Evolutionary conservation across 2,329 filamentous ascomycete genomes (phyloP), one percentile per base, ranked within the genome.

Genomic region (Gaeumannomyces tritici): DNA sequence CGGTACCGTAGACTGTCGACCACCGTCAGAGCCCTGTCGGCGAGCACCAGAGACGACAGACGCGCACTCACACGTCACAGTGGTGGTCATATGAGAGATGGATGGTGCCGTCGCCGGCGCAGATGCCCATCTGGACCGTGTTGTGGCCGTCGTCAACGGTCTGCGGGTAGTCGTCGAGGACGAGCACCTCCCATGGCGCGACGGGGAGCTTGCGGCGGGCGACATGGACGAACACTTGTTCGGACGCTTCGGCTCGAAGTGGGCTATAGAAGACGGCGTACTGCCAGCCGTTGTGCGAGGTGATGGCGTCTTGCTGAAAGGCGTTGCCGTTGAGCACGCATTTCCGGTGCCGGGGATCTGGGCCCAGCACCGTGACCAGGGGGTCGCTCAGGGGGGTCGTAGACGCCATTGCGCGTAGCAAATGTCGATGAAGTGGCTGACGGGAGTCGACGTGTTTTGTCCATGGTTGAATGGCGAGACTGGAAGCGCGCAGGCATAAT

Each of bases 81-180:
- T 82, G 79, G 64, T 82, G 80, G 62, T 83, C 80, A 65, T 80
- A 82, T 9, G 77, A 79, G 4, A 83, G 68, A 64, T 82, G 80
- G 28, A 83, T 80, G n/a, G 77, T 81, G 57, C 80, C 80, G 64
- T 82, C 80, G 1, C 76, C 78, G 5, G 72, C 70, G 57, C 75
- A 80, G 56, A 82, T 77, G 3, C 80, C 80, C 65, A 82, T 73
- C 68, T 80, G 80, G 57, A 81, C 77, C 4, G 79, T 82, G 64
- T 83, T 82, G 67, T 82, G 80, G 4, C 79, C 79, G 63, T 82
- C 80, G 56, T 82, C 75, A 1, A 74, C 76, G 15, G 73, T 78
- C 66, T 83, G 80, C 21, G 76, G 70, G 59, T 82, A 82, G 67
- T 82, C 80, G 1, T 74, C 73, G 31, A 82, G 79, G 1, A 76